Percentiles rank a stretch among this genome's conserved stretches.
Conservation (phyloP, 208 protist genomes). For the Phytomonas serpens region DNA sequence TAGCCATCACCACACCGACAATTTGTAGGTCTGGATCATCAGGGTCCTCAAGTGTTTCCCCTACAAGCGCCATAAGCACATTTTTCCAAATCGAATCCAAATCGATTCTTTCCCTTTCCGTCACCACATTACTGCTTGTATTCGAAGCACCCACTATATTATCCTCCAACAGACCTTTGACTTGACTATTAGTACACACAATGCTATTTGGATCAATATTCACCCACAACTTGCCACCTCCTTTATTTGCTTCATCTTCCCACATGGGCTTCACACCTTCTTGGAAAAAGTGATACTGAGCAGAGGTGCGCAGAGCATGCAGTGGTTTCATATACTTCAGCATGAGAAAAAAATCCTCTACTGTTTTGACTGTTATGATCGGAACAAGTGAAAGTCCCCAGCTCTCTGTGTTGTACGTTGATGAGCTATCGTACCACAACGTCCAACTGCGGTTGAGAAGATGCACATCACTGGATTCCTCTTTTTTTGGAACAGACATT, state of each 20-base stretch:
- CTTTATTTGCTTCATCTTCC: conserved; percentile 85
- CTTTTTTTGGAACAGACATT: not conserved
- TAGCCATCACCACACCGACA: conserved; percentile 60
- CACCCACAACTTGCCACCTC: conserved; percentile 63
- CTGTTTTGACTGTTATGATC: conserved; percentile 68
- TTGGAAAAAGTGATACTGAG: conserved; percentile 90
- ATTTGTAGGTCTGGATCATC: conserved; percentile 31
- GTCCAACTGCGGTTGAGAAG: conserved; percentile 63
- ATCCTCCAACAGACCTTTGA: not conserved
- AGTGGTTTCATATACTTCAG: conserved; percentile 79
- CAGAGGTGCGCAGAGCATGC: conserved; percentile 61
- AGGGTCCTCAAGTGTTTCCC: conserved; percentile 63
- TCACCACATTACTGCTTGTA: conserved; percentile 4
- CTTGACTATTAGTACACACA: conserved; percentile 12
- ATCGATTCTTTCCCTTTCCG: conserved; percentile 25
- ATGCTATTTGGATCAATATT: conserved; percentile 13
- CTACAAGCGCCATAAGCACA: conserved; percentile 70
- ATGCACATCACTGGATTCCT: conserved; percentile 19
- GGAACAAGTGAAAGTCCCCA: conserved; percentile 73
- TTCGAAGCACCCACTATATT: not conserved
- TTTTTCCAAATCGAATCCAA: conserved; percentile 73
- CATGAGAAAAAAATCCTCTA: conserved; percentile 87
- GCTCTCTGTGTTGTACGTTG: conserved; percentile 62
- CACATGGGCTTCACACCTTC: conserved; percentile 88
- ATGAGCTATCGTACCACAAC: conserved; percentile 81